Percentiles rank a stretch among this genome's conserved stretches.
These are phyloP conservation scores for Aspergillus phoenicis DNA, from an alignment of 2,329 filamentous ascomycete species.

Conservation along the genomic window DNA sequence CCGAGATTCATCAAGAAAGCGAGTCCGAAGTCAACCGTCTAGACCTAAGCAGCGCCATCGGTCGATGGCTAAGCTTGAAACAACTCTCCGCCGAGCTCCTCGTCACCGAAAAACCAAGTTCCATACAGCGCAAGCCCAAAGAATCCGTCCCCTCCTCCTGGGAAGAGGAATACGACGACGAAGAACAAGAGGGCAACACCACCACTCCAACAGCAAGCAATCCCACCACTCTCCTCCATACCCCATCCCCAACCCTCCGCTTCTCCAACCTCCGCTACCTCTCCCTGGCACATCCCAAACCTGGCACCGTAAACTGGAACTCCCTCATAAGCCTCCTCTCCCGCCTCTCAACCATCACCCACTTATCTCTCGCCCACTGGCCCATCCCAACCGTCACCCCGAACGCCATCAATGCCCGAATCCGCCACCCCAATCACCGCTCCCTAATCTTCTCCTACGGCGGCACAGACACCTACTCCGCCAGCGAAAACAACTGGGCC, in stretches of 20 bases:
- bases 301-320: slow-evolving; percentile 54
- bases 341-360: slow-evolving; percentile 59
- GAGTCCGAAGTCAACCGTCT: slow-evolving; percentile 53
- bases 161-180: slow-evolving; percentile 38
- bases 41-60: slow-evolving; percentile 57
- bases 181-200: not conserved
- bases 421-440: slow-evolving; percentile 43
- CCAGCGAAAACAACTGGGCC: slow-evolving; percentile 56
- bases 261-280: slow-evolving; percentile 60
- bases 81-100: slow-evolving; percentile 52
- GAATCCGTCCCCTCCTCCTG: slow-evolving; percentile 41
- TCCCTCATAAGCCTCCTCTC: slow-evolving; percentile 57
- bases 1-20: slow-evolving; percentile 18
- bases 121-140: slow-evolving; percentile 7
- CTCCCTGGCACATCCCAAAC: slow-evolving; percentile 57
- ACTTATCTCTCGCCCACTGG: slow-evolving; percentile 66
- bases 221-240: slow-evolving; percentile 19
- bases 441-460: slow-evolving; percentile 51
- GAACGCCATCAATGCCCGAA: slow-evolving; percentile 51
- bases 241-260: slow-evolving; percentile 33
- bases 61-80: slow-evolving; percentile 51
- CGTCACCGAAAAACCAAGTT: slow-evolving; percentile 20
- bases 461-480: slow-evolving; percentile 56
- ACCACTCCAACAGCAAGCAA: too few relatives aligned
- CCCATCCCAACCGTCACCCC: slow-evolving; percentile 61